phyloP scores from a whole-genome alignment of 2,329 filamentous ascomycete species.

The Onygenales sp. region DNA sequence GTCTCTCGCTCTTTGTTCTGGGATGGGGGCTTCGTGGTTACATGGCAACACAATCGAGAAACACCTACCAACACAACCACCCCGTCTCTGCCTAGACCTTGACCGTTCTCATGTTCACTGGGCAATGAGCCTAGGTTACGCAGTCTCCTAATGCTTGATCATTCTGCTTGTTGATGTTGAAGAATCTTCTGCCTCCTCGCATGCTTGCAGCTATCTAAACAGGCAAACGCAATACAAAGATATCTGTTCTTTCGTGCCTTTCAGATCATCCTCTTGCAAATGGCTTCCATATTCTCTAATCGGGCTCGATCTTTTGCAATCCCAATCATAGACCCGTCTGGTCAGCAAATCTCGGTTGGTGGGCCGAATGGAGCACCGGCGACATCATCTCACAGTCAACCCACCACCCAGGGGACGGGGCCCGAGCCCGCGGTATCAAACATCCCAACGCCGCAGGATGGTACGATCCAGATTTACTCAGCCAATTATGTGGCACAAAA shows the following conservation, averaged over 20 bases:
- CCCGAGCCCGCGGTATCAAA: not conserved
- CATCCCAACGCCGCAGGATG: not conserved
- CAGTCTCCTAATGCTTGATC: not conserved
- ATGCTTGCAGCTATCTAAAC: not conserved
- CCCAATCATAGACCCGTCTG: conserved; percentile 1
- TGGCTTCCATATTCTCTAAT: not conserved
- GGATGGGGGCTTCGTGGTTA: not conserved
- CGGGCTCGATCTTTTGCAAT: not conserved
- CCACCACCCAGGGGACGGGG: not conserved
- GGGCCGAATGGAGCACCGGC: not conserved
- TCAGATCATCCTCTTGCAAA: not conserved
- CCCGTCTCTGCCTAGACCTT: not conserved
- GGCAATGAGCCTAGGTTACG: not conserved
- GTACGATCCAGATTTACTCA: not conserved
- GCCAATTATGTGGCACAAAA: not conserved
- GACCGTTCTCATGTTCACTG: not conserved
- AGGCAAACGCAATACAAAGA: conserved; percentile 1
- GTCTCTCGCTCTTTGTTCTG: not conserved
- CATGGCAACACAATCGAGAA: not conserved
- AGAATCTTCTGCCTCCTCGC: not conserved
- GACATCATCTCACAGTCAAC: not conserved
- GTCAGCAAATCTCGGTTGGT: not conserved
- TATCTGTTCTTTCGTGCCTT: not conserved
- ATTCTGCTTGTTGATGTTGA: not conserved
- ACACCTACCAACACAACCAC: not conserved